These are phyloP conservation scores for Alternaria solani DNA, from an alignment of 2,329 filamentous ascomycete genomes.

Conservation along the genomic window DNA sequence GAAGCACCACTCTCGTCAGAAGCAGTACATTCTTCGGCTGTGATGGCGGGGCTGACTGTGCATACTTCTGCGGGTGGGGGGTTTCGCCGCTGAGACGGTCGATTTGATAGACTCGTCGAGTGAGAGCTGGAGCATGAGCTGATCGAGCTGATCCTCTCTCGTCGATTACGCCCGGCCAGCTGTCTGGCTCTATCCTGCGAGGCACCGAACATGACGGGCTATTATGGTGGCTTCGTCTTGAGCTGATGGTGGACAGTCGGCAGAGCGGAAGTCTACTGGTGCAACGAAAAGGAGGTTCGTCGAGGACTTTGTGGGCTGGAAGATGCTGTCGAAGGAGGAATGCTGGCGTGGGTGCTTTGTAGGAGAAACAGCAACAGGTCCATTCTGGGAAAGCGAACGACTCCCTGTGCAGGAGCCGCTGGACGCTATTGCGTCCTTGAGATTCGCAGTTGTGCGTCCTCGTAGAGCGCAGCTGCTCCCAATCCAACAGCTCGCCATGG, in stretches of 20 bases:
- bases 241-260: constrained; percentile 8
- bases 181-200: constrained; percentile 47
- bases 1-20: not conserved
- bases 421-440: not conserved
- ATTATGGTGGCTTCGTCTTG: constrained; percentile 9
- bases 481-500: not conserved
- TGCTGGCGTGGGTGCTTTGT: not conserved
- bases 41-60: not conserved
- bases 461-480: not conserved
- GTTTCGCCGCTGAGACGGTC: constrained; percentile 14
- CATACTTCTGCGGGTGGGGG: not conserved
- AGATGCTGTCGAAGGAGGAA: not conserved
- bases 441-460: not conserved
- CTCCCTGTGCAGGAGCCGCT: not conserved
- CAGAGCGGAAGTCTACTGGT: constrained; percentile 2
- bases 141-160: constrained; percentile 33
- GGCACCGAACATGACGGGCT: constrained; percentile 42
- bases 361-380: not conserved
- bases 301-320: constrained; percentile 12
- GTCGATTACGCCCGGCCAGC: constrained; percentile 44
- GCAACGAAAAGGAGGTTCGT: constrained; percentile 1
- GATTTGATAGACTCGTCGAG: constrained; percentile 25
- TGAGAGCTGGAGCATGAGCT: constrained; percentile 27
- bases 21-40: not conserved
- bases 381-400: not conserved